Evolutionary conservation across 345 rosid species (phyloP), one percentile per base, ranked within the genome.

Genomic region (Eucalyptus curtisii): DNA sequence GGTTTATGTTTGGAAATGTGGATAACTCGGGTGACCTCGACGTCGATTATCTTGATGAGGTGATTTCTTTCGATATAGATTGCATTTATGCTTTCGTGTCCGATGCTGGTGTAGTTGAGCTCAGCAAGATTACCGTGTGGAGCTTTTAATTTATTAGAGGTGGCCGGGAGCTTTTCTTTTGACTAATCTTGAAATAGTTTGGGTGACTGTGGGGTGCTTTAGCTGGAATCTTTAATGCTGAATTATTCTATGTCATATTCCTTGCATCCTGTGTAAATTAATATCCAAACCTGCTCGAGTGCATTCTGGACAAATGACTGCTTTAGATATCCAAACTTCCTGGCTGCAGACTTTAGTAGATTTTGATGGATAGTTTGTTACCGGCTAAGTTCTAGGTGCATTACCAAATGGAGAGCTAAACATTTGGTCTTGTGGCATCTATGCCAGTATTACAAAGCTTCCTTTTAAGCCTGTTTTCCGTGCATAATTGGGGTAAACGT

Each of bases 41-140:
- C 89, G 98, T 94, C 86, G 99, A 98, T 94, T 98, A 98, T 91
- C 99, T 98, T 87, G 99, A 98, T 90, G 97, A 97, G 98, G 99
- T 97, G 31, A 64, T n/a, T 86, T 10, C 44, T 49, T 66, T 87
- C 27, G 27, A 71, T 48, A 20, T 76, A 24, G 15, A 76, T 76
- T 76, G 47, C 47, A 76, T 76, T 42, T 40, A 40, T 20, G 84
- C 27, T 40, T 76, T 76, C 7, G 27, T 25, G 47, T 40, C 84
- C 20, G 47, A 76, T 22, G 84, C 84, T 40, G 84, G 47, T 37
- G 13, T 76, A 40, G 45, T 76, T 76, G 84, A 76, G 16, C 47
- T 76, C 47, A 40, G 47, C 4, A 40, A 76, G 47, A 40, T 20
- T 20, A 76, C 84, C 2, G 47, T 47, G 84, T 76, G 47, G 47